Percentiles rank a stretch among this genome's conserved stretches.
Evolutionary conservation across 331 rosid species (phyloP).

Genomic region (Telfairia occidentalis): DNA sequence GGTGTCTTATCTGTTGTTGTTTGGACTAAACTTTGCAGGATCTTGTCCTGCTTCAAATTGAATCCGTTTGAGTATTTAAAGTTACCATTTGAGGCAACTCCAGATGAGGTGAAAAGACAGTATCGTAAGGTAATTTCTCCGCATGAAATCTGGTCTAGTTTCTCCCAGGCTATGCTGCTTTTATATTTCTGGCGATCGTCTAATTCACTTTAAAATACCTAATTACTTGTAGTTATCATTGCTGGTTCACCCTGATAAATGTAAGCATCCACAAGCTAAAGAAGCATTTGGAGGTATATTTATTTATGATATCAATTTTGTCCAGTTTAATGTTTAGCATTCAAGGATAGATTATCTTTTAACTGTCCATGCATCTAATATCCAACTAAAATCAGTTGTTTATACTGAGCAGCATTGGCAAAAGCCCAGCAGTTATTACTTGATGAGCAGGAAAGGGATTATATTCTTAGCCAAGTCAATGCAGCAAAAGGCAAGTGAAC

Average conservation of each 20-base stretch:
- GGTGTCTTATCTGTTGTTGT: background rate
- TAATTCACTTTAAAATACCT: conserved; percentile 11
- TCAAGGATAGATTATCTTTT: background rate
- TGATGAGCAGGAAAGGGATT: conserved; percentile 90
- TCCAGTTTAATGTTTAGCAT: background rate
- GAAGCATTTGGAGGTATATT: conserved; percentile 88
- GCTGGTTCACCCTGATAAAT: conserved; percentile 97
- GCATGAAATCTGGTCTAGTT: background rate
- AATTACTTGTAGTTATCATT: conserved; percentile 53
- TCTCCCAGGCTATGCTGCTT: background rate
- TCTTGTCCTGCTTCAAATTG: conserved; percentile 84
- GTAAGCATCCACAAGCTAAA: conserved; percentile 95
- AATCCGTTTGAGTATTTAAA: conserved; percentile 75
- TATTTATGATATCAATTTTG: conserved; percentile 17
- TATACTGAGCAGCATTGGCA: conserved; percentile 64
- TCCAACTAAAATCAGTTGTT: conserved; percentile 14
- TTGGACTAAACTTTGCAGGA: conserved; percentile 32
- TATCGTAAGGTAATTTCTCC: conserved; percentile 67
- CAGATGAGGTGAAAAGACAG: conserved; percentile 74
- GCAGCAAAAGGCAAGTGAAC: conserved; percentile 77
- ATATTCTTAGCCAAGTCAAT: conserved; percentile 67
- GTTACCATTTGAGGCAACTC: conserved; percentile 59
- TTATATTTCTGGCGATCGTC: background rate
- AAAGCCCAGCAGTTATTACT: conserved; percentile 88
- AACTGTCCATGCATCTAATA: background rate